Evolutionary conservation across 306 rosid genomes (phyloP).

Genomic region (Oxytropis ochrocephala): DNA sequence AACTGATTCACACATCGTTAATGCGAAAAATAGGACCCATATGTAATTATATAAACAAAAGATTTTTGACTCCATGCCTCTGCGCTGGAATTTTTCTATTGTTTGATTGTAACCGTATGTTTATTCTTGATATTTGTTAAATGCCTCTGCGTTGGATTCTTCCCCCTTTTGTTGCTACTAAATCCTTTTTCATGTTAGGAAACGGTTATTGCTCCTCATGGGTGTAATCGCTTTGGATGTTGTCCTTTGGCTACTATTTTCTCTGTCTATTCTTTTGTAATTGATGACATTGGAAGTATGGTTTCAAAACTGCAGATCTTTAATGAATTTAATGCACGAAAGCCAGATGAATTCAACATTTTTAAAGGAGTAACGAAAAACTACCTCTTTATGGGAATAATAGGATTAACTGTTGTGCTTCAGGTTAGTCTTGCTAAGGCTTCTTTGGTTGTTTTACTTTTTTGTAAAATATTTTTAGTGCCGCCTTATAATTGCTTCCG

Average conservation of each 20-base stretch:
- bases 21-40: not conserved
- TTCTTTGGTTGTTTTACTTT: not conserved
- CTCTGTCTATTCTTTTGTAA: slow-evolving; percentile 6
- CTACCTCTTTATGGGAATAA: slow-evolving; percentile 73
- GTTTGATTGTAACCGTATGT: not conserved
- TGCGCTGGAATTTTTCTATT: not conserved
- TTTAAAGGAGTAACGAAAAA: slow-evolving; percentile 70
- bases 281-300: not conserved
- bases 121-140: not conserved
- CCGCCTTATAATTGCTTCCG: not conserved
- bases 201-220: not conserved
- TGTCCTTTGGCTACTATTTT: not conserved
- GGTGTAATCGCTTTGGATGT: not conserved
- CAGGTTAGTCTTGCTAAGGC: slow-evolving; percentile 53
- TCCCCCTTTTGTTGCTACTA: slow-evolving; percentile 1
- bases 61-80: not conserved
- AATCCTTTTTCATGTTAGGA: not conserved
- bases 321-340: slow-evolving; percentile 92
- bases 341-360: slow-evolving; percentile 82
- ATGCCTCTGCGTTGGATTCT: not conserved
- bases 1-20: not conserved
- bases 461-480: not conserved
- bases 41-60: not conserved
- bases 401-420: slow-evolving; percentile 65
- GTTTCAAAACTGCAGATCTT: slow-evolving; percentile 56